A percentile compares a stretch with the other conserved stretches of the same genome.
Conservation (phyloP, 202 grass and related monocot species). For the Brachypodium distachyon region DNA sequence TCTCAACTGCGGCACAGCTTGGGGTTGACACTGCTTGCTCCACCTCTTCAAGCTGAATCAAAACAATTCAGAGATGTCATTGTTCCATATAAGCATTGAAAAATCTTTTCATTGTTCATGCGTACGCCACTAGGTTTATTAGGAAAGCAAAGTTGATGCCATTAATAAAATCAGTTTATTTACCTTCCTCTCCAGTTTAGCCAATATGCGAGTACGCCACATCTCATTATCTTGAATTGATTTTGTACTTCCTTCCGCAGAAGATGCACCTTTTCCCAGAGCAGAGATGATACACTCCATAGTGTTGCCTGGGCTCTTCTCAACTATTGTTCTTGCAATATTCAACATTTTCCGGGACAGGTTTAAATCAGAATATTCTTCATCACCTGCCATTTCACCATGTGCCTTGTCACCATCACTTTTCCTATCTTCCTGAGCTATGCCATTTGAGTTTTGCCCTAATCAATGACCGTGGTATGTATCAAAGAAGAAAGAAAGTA, state of each 20-base stretch:
- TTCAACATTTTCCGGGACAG: slow-evolving; percentile 85
- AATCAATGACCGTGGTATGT: not conserved
- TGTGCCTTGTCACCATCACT: slow-evolving; percentile 36
- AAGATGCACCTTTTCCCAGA: slow-evolving; percentile 1
- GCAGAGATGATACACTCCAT: slow-evolving; percentile 64
- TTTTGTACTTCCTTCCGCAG: slow-evolving; percentile 27
- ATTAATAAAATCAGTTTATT: not conserved
- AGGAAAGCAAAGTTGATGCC: not conserved
- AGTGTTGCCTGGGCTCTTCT: slow-evolving; percentile 44
- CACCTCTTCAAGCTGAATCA: slow-evolving; percentile 71
- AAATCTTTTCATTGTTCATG: not conserved
- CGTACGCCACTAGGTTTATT: not conserved
- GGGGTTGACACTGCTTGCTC: slow-evolving; percentile 39
- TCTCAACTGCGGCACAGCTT: slow-evolving; percentile 16
- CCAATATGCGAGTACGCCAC: slow-evolving; percentile 39
- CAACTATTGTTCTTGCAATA: slow-evolving; percentile 77
- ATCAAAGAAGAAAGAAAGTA: not conserved
- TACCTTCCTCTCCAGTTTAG: slow-evolving; percentile 87
- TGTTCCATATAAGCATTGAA: not conserved
- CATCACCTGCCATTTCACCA: slow-evolving; percentile 51
- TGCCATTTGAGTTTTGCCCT: slow-evolving; percentile 28
- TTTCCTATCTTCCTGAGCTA: slow-evolving; percentile 33
- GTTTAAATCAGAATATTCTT: slow-evolving; percentile 84
- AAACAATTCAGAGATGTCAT: slow-evolving; percentile 1
- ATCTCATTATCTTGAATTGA: slow-evolving; percentile 40